Percentiles rank a stretch among this genome's conserved stretches.
These are phyloP conservation scores for Nigrospora sphaerica DNA, from an alignment of 2,329 filamentous ascomycete genomes.

Conservation along the genomic window DNA sequence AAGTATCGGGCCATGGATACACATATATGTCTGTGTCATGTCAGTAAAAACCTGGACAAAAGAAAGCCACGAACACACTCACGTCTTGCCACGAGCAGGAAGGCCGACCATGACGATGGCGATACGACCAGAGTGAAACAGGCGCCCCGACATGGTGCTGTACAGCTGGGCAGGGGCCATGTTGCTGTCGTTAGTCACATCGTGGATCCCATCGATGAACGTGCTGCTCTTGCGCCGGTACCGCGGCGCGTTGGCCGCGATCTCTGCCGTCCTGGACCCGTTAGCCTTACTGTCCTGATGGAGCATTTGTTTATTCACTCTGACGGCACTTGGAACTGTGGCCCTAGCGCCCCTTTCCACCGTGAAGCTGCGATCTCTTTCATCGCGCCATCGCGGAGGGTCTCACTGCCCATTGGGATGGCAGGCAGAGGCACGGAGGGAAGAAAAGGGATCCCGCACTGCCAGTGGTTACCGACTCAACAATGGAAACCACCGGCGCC, in stretches of 20 bases:
- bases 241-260: conserved; percentile 82
- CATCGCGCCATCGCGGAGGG: no score
- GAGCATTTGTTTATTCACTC: background rate
- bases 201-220: conserved; percentile 95
- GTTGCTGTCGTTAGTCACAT: conserved; percentile 72
- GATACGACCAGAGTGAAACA: conserved; percentile 96
- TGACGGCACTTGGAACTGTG: background rate
- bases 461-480: no score
- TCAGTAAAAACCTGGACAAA: conserved; percentile 9
- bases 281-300: conserved; percentile 19
- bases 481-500: no score
- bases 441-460: no score
- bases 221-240: conserved; percentile 92
- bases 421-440: no score
- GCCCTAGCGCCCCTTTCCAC: no score
- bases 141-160: conserved; percentile 91
- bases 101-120: conserved; percentile 95
- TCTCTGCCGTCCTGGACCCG: conserved; percentile 68
- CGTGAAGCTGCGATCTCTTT: no score
- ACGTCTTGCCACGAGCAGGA: conserved; percentile 93
- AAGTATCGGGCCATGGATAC: conserved; percentile 93
- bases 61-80: conserved; percentile 24
- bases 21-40: conserved; percentile 67
- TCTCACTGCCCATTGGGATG: no score
- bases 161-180: conserved; percentile 95